phyloP scores from a whole-genome alignment of 176 grass and related monocot species.

The Thinopyrum elongatum region DNA sequence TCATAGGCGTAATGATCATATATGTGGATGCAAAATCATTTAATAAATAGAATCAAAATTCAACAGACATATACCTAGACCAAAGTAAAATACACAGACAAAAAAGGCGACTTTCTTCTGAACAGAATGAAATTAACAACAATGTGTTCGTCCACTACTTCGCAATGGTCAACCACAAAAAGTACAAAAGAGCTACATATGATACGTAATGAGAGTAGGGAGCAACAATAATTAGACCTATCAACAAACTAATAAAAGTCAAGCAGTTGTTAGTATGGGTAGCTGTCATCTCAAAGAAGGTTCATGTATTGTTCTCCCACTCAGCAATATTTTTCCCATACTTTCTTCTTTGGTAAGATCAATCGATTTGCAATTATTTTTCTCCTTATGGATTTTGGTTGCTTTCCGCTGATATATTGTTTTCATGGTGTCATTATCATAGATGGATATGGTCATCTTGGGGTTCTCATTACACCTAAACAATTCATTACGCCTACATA shows the following conservation, averaged over 20 bases:
- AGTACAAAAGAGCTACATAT: neutral
- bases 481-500: neutral
- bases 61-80: neutral
- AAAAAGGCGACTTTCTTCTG: neutral
- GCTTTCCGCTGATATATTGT: conserved; percentile 15
- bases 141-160: conserved; percentile 24
- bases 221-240: conserved; percentile 19
- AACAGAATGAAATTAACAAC: neutral
- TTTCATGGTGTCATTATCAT: conserved; percentile 35
- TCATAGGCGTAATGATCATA: neutral
- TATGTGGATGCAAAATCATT: neutral
- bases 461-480: conserved; percentile 16
- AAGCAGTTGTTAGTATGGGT: conserved; percentile 25
- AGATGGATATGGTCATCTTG: conserved; percentile 27
- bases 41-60: neutral
- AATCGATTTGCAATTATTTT: neutral
- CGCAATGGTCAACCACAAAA: conserved; percentile 28
- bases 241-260: conserved; percentile 10
- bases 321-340: conserved; percentile 25
- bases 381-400: neutral
- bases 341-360: neutral
- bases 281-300: conserved; percentile 44
- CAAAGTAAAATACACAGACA: neutral
- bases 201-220: neutral
- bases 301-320: conserved; percentile 49